Percentiles rank a stretch among this genome's conserved stretches.
Conservation (phyloP, 2,329 filamentous ascomycete genomes). For the Pyrenochaeta sp. region DNA sequence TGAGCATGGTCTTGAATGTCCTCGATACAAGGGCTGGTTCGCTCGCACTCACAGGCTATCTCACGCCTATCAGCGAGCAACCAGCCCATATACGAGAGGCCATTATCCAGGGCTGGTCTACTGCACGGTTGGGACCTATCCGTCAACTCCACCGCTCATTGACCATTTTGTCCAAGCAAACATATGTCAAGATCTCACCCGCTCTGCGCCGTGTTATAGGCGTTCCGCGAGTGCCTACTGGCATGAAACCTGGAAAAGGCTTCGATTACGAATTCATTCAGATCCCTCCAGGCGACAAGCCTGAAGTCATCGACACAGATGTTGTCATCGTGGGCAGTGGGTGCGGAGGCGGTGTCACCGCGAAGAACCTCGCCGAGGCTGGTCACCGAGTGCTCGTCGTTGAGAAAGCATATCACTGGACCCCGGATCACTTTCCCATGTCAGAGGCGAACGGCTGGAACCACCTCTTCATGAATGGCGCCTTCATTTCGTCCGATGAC, state of each 20-base stretch:
- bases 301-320: constrained; percentile 76
- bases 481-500: constrained; percentile 63
- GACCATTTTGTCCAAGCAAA: constrained; percentile 62
- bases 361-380: constrained; percentile 81
- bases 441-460: constrained; percentile 65
- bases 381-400: constrained; percentile 80
- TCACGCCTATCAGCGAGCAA: constrained; percentile 69
- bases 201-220: constrained; percentile 65
- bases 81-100: constrained; percentile 67
- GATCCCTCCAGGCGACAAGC: constrained; percentile 61
- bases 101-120: constrained; percentile 70
- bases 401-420: constrained; percentile 82
- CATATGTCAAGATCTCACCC: constrained; percentile 65
- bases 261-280: constrained; percentile 71
- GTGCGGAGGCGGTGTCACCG: constrained; percentile 82
- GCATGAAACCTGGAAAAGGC: constrained; percentile 61
- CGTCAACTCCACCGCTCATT: constrained; percentile 66
- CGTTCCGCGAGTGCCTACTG: constrained; percentile 65
- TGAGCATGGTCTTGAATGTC: constrained; percentile 62
- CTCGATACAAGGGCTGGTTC: constrained; percentile 69
- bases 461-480: constrained; percentile 76
- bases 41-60: constrained; percentile 72
- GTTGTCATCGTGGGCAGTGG: constrained; percentile 87
- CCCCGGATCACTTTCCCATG: constrained; percentile 79
- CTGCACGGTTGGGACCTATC: constrained; percentile 64